Conservation (phyloP, 768 basidiomycete genomes). For the Pilatotrama ljubarskyi region DNA sequence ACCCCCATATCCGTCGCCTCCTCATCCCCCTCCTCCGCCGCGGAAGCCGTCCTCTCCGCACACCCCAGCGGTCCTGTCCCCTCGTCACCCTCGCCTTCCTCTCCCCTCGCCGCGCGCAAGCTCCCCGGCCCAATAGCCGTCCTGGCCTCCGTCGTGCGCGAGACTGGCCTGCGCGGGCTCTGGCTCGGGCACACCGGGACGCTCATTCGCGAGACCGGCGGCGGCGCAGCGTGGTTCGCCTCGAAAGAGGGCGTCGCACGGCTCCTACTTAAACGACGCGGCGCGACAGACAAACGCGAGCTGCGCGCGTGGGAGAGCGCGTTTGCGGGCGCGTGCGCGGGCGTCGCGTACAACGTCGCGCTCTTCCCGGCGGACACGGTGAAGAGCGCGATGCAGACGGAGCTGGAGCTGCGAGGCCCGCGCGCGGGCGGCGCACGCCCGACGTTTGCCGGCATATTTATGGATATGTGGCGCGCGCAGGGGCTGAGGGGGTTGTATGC, state of each 20-base stretch:
- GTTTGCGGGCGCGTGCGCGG: constrained; percentile 83
- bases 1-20: constrained; percentile 26
- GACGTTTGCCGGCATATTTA: constrained; percentile 60
- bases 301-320: constrained; percentile 73
- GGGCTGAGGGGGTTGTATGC: constrained; percentile 88
- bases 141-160: constrained; percentile 59
- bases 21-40: constrained; percentile 18
- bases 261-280: constrained; percentile 55
- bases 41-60: constrained; percentile 20
- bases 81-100: constrained; percentile 14
- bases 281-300: constrained; percentile 33
- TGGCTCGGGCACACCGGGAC: constrained; percentile 97
- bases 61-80: constrained; percentile 16
- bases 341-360: constrained; percentile 82
- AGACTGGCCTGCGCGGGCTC: constrained; percentile 78
- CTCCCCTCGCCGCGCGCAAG: constrained; percentile 25
- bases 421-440: constrained; percentile 37
- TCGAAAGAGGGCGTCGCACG: constrained; percentile 78
- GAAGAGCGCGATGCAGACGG: constrained; percentile 94
- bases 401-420: constrained; percentile 73
- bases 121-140: constrained; percentile 78
- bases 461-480: constrained; percentile 69
- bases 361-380: constrained; percentile 95
- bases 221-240: constrained; percentile 88
- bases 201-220: constrained; percentile 90